Percentiles rank a stretch among this genome's conserved stretches.
phyloP scores from a whole-genome alignment of 495 filamentous ascomycete species.

The Niebla homalea region DNA sequence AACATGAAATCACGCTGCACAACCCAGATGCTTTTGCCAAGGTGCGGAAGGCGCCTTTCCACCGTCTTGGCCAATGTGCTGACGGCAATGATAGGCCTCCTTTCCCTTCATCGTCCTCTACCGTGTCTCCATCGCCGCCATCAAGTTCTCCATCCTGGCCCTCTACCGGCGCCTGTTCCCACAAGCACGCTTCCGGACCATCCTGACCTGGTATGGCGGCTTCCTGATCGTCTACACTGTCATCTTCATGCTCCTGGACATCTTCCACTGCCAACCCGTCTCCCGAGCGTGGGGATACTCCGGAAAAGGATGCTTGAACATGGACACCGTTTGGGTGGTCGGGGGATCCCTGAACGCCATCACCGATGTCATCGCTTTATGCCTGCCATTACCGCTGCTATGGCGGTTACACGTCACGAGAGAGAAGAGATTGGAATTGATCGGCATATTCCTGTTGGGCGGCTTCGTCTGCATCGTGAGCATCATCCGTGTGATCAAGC shows the following conservation, averaged over 20 bases:
- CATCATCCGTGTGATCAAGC: no score
- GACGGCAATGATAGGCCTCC: constrained; percentile 3
- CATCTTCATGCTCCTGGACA: constrained; percentile 22
- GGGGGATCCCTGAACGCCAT: constrained; percentile 7
- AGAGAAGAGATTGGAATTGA: constrained; percentile 3
- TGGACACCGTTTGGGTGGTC: constrained; percentile 6
- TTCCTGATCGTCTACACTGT: constrained; percentile 21
- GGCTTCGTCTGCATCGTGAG: not conserved
- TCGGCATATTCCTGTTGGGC: constrained; percentile 7
- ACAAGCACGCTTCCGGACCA: constrained; percentile 10
- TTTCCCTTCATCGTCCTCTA: constrained; percentile 24
- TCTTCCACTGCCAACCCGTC: constrained; percentile 29
- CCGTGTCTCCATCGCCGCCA: constrained; percentile 21
- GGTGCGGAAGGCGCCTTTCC: not conserved
- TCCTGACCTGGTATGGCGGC: constrained; percentile 16
- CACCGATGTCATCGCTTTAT: constrained; percentile 6
- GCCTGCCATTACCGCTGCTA: constrained; percentile 8
- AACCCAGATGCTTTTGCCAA: constrained; percentile 8
- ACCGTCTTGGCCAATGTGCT: not conserved
- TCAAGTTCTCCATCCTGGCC: constrained; percentile 29
- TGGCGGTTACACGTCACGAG: constrained; percentile 10
- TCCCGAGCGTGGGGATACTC: constrained; percentile 4
- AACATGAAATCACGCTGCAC: constrained; percentile 5
- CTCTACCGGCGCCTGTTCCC: constrained; percentile 28
- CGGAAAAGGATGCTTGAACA: constrained; percentile 5